Conservation (phyloP, 768 basidiomycete genomes). For the Mycena filopes region DNA sequence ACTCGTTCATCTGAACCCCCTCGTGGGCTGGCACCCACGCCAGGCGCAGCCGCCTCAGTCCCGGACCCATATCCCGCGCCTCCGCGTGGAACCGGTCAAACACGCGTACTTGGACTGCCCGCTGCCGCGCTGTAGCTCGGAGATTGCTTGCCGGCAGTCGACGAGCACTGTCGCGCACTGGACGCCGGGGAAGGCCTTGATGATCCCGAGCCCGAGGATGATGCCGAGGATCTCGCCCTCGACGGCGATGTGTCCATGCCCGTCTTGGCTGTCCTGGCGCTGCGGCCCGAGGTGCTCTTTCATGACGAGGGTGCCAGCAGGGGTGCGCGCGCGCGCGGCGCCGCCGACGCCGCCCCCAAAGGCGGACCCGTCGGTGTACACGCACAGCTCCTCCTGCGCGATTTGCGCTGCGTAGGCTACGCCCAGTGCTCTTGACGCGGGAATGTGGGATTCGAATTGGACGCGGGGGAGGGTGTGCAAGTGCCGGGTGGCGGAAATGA, state of each 20-base stretch:
- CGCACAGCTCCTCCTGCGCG: neutral
- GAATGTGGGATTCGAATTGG: neutral
- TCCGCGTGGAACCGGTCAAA: constrained; percentile 12
- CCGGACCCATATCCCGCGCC: neutral
- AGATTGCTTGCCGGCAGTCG: constrained; percentile 28
- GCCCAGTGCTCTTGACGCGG: neutral
- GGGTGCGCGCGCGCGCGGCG: constrained; percentile 21
- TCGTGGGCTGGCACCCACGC: constrained; percentile 25
- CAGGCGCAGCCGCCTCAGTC: neutral
- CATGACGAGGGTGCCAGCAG: constrained; percentile 16
- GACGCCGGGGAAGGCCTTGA: constrained; percentile 1
- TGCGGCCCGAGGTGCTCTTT: constrained; percentile 18
- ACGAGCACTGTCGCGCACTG: constrained; percentile 17
- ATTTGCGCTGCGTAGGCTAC: neutral
- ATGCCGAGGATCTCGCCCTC: constrained; percentile 26
- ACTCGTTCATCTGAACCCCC: constrained; percentile 21
- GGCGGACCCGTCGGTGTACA: constrained; percentile 24
- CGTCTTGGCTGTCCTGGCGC: no score
- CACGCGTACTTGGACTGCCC: neutral
- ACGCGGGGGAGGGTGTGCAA: neutral
- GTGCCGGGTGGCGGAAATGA: neutral
- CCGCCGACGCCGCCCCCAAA: constrained; percentile 20
- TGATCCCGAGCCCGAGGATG: constrained; percentile 11
- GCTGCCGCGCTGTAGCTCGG: neutral
- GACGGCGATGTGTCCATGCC: neutral